A percentile compares a stretch with the other conserved stretches of the same genome.
These are phyloP conservation scores for Aspergillus vadensis DNA, from an alignment of 2,329 filamentous ascomycete species.

Conservation along the genomic window DNA sequence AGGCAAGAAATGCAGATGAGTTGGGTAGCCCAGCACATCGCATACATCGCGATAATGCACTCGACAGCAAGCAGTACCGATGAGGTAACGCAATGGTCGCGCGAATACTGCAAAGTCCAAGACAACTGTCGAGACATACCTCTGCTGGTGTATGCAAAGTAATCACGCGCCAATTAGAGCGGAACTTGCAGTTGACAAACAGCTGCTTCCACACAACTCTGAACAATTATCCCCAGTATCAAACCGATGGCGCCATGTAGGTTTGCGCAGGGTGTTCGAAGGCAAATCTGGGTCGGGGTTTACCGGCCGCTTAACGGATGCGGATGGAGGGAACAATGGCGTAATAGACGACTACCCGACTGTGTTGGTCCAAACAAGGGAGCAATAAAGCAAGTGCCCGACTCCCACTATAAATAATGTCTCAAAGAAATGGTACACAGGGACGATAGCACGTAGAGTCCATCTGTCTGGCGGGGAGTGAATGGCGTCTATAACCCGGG, in stretches of 20 bases:
- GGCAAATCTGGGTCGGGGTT: neutral
- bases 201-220: neutral
- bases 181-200: neutral
- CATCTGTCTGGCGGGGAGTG: constrained; percentile 14
- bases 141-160: neutral
- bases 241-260: neutral
- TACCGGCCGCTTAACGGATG: constrained; percentile 6
- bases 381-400: neutral
- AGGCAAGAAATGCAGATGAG: neutral
- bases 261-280: neutral
- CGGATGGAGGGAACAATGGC: constrained; percentile 5
- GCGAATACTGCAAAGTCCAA: neutral
- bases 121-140: constrained; percentile 2
- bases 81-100: neutral
- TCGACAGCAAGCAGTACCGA: neutral
- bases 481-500: constrained; percentile 17
- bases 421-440: constrained; percentile 9
- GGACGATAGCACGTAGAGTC: neutral
- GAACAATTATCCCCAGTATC: neutral
- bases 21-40: neutral
- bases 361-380: neutral
- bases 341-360: constrained; percentile 1
- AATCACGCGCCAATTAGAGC: neutral
- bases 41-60: neutral
- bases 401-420: neutral